Base-by-base conservation (phyloP, 2,329 filamentous ascomycete genomes). In the Scytalidium sp. region DNA sequence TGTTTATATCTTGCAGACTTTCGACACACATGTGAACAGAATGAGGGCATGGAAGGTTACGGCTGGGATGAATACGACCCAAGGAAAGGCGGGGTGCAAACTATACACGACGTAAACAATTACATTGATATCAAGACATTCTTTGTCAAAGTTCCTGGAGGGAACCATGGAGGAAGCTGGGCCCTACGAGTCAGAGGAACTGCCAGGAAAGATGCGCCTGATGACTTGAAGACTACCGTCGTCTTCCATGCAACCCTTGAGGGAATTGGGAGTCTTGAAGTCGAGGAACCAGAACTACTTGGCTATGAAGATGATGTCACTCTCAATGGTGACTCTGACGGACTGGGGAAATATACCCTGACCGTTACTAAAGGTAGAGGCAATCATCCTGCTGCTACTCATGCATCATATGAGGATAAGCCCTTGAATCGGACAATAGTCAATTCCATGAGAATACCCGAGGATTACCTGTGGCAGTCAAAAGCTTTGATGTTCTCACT, bases 41-140 rank as follows among this genome's bases (percentile, higher is more conserved):
- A 94, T 67, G 90, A 95, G 67, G 88, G 88, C 57, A 96, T 99
- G 80, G 87, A 84, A 43, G 93, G 93, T 49, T 99, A 99, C 68
- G 94, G 94, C 54, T 99, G 94, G 94, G 92, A 97, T 62, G 90
- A 96, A 67, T 99, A 95, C 68, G 94, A 99, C 70, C 85, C 91
- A 19, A 81, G 94, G 50, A 87, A 79, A 50, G 94, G 94, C 54
- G 94, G 94, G 49, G 78, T 88, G 19, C 90, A 99, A 70, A 88
- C 88, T 1, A 93, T 99, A 52, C 90, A 95, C 64, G 94, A 99
- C 67, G 84, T 85, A 47, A 87, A 82, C 44, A 99, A 99, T 70
- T 81, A 81, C 50, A 80, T 99, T 57, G 92, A 97, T 70, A 80
- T 99, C 55, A 95, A 88, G 8, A 97, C 93, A 41, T 88, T 90